Evolutionary conservation across 495 filamentous ascomycete genomes (phyloP).

Genomic region (Parathielavia hyrcaniae): DNA sequence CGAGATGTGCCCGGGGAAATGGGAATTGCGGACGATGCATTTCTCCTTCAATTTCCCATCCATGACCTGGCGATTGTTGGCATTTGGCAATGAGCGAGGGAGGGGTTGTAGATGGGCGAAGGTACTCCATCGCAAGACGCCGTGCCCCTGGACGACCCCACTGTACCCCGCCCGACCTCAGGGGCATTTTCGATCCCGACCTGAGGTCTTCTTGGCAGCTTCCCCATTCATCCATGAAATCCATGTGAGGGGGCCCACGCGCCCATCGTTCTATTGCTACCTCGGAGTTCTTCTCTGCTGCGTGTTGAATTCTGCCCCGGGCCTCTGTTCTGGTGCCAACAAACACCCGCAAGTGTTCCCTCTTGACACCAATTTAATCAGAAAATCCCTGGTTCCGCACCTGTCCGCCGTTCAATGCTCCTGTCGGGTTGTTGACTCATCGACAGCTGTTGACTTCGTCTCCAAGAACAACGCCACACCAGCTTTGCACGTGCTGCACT

Average conservation of each 20-base stretch:
- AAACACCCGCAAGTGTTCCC: too few relatives aligned
- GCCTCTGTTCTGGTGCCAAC: too few relatives aligned
- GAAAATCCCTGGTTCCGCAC: neutral
- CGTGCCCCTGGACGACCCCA: neutral
- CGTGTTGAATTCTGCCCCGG: conserved; percentile 1
- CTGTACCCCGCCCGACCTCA: too few relatives aligned
- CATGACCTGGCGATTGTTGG: neutral
- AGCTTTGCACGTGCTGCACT: neutral
- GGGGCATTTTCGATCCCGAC: neutral
- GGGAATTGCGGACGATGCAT: neutral
- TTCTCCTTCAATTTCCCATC: conserved; percentile 22
- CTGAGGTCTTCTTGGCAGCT: conserved; percentile 10
- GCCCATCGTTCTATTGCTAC: neutral
- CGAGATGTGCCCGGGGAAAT: neutral
- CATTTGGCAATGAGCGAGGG: neutral
- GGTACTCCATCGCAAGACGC: too few relatives aligned
- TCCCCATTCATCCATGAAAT: conserved; percentile 8
- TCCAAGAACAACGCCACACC: too few relatives aligned
- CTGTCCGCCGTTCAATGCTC: conserved; percentile 3
- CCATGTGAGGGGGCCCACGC: conserved; percentile 8
- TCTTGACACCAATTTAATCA: neutral
- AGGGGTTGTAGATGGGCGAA: too few relatives aligned
- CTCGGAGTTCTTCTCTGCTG: neutral
- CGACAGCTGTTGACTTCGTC: too few relatives aligned
- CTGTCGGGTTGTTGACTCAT: neutral